Evolutionary conservation across 306 rosid species (phyloP).

Genomic region (Trifolium dubium): DNA sequence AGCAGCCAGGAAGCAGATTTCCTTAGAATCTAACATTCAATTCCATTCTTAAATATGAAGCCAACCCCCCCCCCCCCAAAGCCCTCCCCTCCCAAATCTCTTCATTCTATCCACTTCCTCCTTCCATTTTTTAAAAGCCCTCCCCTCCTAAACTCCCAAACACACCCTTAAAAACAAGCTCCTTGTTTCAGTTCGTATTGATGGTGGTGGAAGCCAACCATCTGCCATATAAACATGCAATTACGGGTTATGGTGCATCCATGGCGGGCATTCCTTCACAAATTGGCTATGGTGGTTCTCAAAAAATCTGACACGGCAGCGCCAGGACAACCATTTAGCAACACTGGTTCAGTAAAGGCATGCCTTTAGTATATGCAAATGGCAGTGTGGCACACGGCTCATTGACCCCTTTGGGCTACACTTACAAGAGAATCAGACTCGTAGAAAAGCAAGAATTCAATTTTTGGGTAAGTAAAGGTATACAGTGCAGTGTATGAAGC

Average conservation of each 20-base stretch:
- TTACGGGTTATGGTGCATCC: neutral
- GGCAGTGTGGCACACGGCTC: neutral
- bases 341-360: neutral
- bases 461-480: neutral
- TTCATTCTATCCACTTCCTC: too few relatives aligned
- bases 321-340: neutral
- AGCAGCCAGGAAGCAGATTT: neutral
- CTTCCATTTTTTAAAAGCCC: too few relatives aligned
- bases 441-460: neutral
- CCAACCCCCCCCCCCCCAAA: neutral
- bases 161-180: neutral
- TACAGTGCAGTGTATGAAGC: neutral
- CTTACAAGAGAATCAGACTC: neutral
- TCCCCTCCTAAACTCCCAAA: too few relatives aligned
- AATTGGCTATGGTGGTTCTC: neutral
- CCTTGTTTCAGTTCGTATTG: neutral
- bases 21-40: slow-evolving; percentile 1
- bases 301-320: neutral
- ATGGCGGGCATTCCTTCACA: neutral
- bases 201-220: neutral
- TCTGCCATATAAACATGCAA: neutral
- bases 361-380: neutral
- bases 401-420: neutral
- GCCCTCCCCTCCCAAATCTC: too few relatives aligned
- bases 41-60: neutral